Conservation (phyloP, 768 basidiomycete genomes). For the Podaxis pistillaris region DNA sequence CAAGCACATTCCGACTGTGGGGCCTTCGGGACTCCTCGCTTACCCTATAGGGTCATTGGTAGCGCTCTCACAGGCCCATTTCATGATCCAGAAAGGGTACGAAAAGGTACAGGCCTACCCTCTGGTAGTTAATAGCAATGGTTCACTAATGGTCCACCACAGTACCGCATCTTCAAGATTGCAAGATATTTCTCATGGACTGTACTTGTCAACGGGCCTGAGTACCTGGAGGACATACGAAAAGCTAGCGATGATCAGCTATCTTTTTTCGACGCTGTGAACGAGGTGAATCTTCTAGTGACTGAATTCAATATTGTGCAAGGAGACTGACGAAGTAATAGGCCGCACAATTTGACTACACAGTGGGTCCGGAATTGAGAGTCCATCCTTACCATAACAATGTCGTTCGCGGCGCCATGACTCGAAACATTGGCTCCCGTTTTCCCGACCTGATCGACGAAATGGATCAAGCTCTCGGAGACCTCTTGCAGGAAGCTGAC, state of each 20-base stretch:
- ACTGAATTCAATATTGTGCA: not conserved
- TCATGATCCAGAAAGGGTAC: conserved; percentile 26
- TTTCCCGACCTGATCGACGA: conserved; percentile 46
- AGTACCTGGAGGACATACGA: conserved; percentile 49
- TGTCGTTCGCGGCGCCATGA: conserved; percentile 33
- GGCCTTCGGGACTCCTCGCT: not conserved
- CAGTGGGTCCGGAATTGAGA: conserved; percentile 30
- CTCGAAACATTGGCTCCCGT: conserved; percentile 31
- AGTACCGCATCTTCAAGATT: conserved; percentile 23
- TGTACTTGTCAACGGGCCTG: conserved; percentile 35
- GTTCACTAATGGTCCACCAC: conserved; percentile 15
- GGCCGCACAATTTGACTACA: conserved; percentile 33
- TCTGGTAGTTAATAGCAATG: not conserved
- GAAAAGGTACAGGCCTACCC: conserved; percentile 15
- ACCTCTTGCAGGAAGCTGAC: conserved; percentile 21
- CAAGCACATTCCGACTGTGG: not conserved
- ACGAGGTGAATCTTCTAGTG: conserved; percentile 22
- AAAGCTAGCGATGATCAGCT: conserved; percentile 30
- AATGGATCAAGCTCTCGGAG: conserved; percentile 37
- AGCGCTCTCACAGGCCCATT: conserved; percentile 21
- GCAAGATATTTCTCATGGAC: conserved; percentile 17
- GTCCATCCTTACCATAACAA: conserved; percentile 35
- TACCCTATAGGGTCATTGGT: not conserved
- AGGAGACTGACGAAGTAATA: not conserved
- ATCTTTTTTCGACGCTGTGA: conserved; percentile 25